Evolutionary conservation across 345 rosid species (phyloP).

Genomic region (Salix caprea): DNA sequence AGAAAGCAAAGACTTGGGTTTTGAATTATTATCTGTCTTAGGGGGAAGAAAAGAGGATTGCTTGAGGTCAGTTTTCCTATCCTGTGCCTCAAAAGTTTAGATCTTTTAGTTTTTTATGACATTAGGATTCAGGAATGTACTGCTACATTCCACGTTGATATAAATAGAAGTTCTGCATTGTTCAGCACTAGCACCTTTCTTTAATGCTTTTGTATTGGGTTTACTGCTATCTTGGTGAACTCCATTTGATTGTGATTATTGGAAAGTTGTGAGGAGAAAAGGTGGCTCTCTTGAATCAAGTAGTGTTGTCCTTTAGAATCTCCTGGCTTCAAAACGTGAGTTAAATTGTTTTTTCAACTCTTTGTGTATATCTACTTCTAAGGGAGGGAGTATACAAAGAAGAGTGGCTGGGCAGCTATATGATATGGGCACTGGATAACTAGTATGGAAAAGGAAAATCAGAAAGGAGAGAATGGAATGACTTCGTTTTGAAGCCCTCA

Average conservation of each 20-base stretch:
- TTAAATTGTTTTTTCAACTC: too few species aligned
- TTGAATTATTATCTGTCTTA: neutral
- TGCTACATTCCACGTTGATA: neutral
- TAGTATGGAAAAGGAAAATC: neutral
- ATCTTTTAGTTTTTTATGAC: neutral
- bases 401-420: neutral
- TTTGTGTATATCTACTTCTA: too few species aligned
- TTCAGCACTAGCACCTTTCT: neutral
- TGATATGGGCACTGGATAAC: neutral
- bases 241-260: too few species aligned
- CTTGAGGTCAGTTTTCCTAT: slow-evolving; percentile 12
- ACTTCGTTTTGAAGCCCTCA: neutral
- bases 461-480: neutral
- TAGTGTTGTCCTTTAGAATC: too few species aligned
- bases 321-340: too few species aligned
- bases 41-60: neutral
- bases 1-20: neutral
- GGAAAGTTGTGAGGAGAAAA: too few species aligned
- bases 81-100: neutral
- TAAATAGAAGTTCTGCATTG: neutral
- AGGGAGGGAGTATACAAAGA: neutral
- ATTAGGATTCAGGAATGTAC: neutral
- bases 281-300: too few species aligned
- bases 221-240: too few species aligned
- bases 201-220: neutral